Percentiles rank a stretch among this genome's conserved stretches.
Conservation (phyloP, 129 eudicot genomes). For the Ambrosia artemisiifolia region DNA sequence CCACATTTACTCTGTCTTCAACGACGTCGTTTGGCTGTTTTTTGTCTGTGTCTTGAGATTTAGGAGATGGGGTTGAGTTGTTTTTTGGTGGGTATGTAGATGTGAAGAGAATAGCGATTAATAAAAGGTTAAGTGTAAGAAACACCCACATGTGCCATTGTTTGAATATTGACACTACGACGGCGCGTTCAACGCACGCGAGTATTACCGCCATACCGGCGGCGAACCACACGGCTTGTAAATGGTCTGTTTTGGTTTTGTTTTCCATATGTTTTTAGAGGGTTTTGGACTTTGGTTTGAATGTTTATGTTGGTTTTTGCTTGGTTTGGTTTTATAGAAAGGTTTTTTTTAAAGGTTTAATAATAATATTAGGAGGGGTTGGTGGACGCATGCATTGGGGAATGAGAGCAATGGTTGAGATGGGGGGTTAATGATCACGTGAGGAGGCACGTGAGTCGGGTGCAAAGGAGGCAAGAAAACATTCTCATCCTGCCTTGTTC, state of each 20-base stretch:
- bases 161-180: slow-evolving; percentile 52
- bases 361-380: neutral
- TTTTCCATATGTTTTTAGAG: slow-evolving; percentile 23
- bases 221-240: slow-evolving; percentile 69
- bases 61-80: slow-evolving; percentile 22
- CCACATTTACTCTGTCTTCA: slow-evolving; percentile 16
- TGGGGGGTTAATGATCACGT: slow-evolving; percentile 36
- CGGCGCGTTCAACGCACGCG: slow-evolving; percentile 74
- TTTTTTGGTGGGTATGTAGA: slow-evolving; percentile 34
- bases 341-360: neutral
- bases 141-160: slow-evolving; percentile 71
- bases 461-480: slow-evolving; percentile 38
- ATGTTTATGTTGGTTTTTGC: neutral
- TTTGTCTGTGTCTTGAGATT: slow-evolving; percentile 18
- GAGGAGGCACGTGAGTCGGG: slow-evolving; percentile 40
- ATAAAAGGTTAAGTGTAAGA: slow-evolving; percentile 60
- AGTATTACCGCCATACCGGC: slow-evolving; percentile 57
- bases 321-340: slow-evolving; percentile 21
- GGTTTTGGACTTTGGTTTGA: neutral
- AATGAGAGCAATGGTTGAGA: slow-evolving; percentile 26
- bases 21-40: slow-evolving; percentile 11
- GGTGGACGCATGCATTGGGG: slow-evolving; percentile 33
- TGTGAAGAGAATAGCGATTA: slow-evolving; percentile 75
- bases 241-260: slow-evolving; percentile 37
- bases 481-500: slow-evolving; percentile 37